Conservation (phyloP, 2,329 filamentous ascomycete genomes). For the Alternaria triticina region DNA sequence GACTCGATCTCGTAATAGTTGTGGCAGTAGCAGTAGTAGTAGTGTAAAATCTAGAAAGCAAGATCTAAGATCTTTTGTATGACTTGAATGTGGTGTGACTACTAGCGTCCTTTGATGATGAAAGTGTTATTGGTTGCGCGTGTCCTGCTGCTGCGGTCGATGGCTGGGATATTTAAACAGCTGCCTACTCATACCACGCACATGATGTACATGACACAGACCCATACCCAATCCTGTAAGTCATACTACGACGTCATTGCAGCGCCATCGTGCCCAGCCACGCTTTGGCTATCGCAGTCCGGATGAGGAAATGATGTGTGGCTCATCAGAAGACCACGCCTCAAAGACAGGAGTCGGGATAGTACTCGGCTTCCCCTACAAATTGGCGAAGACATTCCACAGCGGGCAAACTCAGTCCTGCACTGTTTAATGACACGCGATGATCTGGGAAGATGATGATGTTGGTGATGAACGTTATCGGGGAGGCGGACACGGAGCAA, state of each 20-base stretch:
- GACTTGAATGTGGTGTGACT: neutral
- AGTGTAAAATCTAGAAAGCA: neutral
- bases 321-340: constrained; percentile 20
- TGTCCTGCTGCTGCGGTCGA: neutral
- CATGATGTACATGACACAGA: constrained; percentile 6
- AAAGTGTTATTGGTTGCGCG: neutral
- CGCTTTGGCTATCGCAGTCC: constrained; percentile 14
- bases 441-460: neutral
- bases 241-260: constrained; percentile 22
- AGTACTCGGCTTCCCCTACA: neutral
- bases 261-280: constrained; percentile 16
- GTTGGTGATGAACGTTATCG: constrained; percentile 2
- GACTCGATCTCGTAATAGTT: neutral
- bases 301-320: constrained; percentile 21
- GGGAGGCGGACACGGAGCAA: constrained; percentile 4
- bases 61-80: neutral
- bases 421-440: neutral
- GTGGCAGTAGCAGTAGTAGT: neutral
- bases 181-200: constrained; percentile 7
- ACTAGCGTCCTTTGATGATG: neutral
- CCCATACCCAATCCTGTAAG: constrained; percentile 6
- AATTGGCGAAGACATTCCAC: neutral
- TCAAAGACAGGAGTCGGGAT: neutral
- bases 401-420: neutral
- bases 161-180: constrained; percentile 2